Percentiles rank a stretch among this genome's conserved stretches.
These are phyloP conservation scores for Suaeda aralocaspica DNA, from an alignment of 148 eudicot genomes.

Conservation along the genomic window DNA sequence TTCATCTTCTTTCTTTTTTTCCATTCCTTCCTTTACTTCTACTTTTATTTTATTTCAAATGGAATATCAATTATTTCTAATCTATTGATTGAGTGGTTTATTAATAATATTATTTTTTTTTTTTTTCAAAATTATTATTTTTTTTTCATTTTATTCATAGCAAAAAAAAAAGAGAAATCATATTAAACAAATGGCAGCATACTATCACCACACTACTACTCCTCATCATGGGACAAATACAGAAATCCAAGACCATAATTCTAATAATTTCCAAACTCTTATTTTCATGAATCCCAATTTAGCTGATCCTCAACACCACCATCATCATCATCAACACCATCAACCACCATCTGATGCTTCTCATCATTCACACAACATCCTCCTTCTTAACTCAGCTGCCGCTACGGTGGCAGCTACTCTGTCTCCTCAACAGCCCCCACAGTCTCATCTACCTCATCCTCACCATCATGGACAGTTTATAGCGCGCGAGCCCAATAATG, in stretches of 20 bases:
- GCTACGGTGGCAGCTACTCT: neutral
- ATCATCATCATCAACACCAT: slow-evolving; percentile 14
- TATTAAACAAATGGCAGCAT: slow-evolving; percentile 17
- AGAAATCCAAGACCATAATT: slow-evolving; percentile 14
- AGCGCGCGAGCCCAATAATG: slow-evolving; percentile 27
- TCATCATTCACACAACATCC: slow-evolving; percentile 32
- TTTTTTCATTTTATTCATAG: neutral
- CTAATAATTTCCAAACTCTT: slow-evolving; percentile 43
- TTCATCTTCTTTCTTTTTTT: neutral
- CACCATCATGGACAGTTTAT: too few relatives aligned
- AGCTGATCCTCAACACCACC: slow-evolving; percentile 21
- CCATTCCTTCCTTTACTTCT: too few relatives aligned
- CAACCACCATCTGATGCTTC: too few relatives aligned
- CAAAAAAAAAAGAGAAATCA: neutral
- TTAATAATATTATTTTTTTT: neutral
- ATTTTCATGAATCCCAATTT: slow-evolving; percentile 66
- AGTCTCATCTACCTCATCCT: slow-evolving; percentile 10
- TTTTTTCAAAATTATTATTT: neutral
- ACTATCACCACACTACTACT: slow-evolving; percentile 17
- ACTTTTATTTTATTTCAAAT: neutral
- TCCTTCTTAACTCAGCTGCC: slow-evolving; percentile 37
- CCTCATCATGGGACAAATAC: neutral
- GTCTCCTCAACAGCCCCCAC: slow-evolving; percentile 18
- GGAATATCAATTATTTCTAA: neutral
- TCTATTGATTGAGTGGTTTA: neutral